These are phyloP conservation scores for Saturnispora hagleri DNA, from an alignment of 805 yeast species.

Conservation along the genomic window DNA sequence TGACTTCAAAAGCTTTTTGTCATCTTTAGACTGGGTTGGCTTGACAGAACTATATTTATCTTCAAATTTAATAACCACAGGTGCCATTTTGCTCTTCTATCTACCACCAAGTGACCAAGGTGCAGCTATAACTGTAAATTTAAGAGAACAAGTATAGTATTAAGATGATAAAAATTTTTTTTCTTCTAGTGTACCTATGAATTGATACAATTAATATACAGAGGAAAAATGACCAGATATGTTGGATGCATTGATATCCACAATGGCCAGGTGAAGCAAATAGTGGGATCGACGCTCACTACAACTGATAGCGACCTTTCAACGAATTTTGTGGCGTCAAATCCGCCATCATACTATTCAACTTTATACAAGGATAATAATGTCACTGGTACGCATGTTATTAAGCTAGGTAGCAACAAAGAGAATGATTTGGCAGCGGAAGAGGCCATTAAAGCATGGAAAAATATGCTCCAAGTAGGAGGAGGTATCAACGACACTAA, in stretches of 20 bases:
- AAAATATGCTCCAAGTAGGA: constrained; percentile 69
- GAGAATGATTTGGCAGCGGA: constrained; percentile 77
- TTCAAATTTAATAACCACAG: constrained; percentile 40
- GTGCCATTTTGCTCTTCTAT: constrained; percentile 21
- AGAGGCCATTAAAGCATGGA: constrained; percentile 70
- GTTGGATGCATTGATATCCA: constrained; percentile 96
- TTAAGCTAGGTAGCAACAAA: constrained; percentile 71
- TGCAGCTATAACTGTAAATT: neutral
- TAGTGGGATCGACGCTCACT: constrained; percentile 84
- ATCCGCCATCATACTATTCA: constrained; percentile 71
- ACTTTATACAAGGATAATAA: constrained; percentile 48
- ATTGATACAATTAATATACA: neutral
- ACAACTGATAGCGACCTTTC: constrained; percentile 33
- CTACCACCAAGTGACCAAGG: neutral
- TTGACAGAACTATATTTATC: constrained; percentile 26
- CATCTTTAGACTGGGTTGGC: constrained; percentile 29
- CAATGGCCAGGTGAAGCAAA: constrained; percentile 91
- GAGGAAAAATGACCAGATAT: constrained; percentile 61
- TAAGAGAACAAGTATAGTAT: neutral
- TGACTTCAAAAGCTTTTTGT: constrained; percentile 42
- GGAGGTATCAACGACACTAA: constrained; percentile 81
- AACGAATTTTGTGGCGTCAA: constrained; percentile 72
- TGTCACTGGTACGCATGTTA: constrained; percentile 81
- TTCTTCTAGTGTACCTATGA: neutral
- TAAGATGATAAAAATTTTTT: neutral